Evolutionary conservation across 2,329 filamentous ascomycete genomes (phyloP).

Genomic region (Ophiostoma pallidulum): DNA sequence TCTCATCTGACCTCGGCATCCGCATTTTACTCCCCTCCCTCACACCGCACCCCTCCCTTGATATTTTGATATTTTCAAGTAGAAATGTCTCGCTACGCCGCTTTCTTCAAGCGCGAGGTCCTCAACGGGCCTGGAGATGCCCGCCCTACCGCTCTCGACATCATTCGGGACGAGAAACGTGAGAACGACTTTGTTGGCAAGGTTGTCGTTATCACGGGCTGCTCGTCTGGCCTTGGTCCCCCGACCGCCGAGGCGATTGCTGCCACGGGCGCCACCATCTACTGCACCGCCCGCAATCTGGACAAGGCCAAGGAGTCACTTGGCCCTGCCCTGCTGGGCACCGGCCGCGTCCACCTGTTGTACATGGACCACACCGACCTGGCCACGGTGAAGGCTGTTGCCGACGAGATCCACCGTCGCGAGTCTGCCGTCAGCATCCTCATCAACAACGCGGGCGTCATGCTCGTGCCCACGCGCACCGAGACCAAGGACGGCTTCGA

Average conservation of each 20-base stretch:
- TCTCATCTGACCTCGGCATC: too few species aligned
- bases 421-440: slow-evolving; percentile 21
- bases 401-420: slow-evolving; percentile 22
- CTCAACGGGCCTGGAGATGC: slow-evolving; percentile 26
- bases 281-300: slow-evolving; percentile 32
- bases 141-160: slow-evolving; percentile 28
- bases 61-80: background rate
- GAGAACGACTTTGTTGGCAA: slow-evolving; percentile 26
- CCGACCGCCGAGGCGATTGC: slow-evolving; percentile 32
- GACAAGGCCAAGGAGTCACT: slow-evolving; percentile 28
- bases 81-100: slow-evolving; percentile 17
- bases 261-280: slow-evolving; percentile 34
- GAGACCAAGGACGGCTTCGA: slow-evolving; percentile 38
- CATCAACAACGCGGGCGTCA: slow-evolving; percentile 37
- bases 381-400: slow-evolving; percentile 25
- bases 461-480: slow-evolving; percentile 26
- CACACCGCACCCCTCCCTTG: background rate
- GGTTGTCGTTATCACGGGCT: slow-evolving; percentile 31
- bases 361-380: slow-evolving; percentile 23
- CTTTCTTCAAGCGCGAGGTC: slow-evolving; percentile 11
- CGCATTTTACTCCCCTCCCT: too few species aligned
- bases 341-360: slow-evolving; percentile 26
- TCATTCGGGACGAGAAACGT: slow-evolving; percentile 27
- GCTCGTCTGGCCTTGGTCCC: slow-evolving; percentile 30
- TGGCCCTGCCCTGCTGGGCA: slow-evolving; percentile 19